Percentiles rank a stretch among this genome's conserved stretches.
phyloP scores from a whole-genome alignment of 176 grass and related monocot genomes.

The Zizania latifolia region DNA sequence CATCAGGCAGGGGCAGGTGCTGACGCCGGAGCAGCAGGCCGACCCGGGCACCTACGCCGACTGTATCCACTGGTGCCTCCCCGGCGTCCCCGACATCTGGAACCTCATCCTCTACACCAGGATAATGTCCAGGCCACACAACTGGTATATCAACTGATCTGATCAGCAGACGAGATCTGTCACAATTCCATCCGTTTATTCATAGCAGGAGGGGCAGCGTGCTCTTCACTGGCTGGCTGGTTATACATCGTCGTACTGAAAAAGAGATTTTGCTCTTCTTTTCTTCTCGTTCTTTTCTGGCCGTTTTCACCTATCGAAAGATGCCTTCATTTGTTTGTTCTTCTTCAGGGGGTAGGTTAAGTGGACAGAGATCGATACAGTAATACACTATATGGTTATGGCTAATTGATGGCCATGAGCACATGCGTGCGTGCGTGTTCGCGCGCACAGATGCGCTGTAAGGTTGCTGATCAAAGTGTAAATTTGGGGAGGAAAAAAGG shows the following conservation, averaged over 20 bases:
- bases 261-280: not conserved
- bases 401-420: not conserved
- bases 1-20: slow-evolving; percentile 59
- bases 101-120: slow-evolving; percentile 69
- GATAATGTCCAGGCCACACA: slow-evolving; percentile 56
- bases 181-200: not conserved
- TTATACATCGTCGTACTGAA: not conserved
- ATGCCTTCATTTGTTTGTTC: not conserved
- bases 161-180: not conserved
- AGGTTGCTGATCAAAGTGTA: slow-evolving; percentile 37
- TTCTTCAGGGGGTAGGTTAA: slow-evolving; percentile 32
- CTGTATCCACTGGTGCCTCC: slow-evolving; percentile 98
- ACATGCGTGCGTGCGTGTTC: not conserved
- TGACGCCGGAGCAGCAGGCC: slow-evolving; percentile 69
- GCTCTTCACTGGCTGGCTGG: not conserved
- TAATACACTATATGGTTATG: slow-evolving; percentile 14
- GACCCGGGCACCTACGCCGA: slow-evolving; percentile 79
- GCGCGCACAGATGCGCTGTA: slow-evolving; percentile 23
- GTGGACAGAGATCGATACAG: slow-evolving; percentile 13
- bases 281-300: slow-evolving; percentile 35
- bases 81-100: slow-evolving; percentile 88
- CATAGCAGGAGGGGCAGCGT: not conserved
- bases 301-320: slow-evolving; percentile 21
- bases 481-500: slow-evolving; percentile 1
- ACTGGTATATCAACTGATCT: not conserved